Evolutionary conservation across 164 flowering plant species (phyloP), one percentile per base, ranked within the genome.

Genomic region (Vitis amurensis): DNA sequence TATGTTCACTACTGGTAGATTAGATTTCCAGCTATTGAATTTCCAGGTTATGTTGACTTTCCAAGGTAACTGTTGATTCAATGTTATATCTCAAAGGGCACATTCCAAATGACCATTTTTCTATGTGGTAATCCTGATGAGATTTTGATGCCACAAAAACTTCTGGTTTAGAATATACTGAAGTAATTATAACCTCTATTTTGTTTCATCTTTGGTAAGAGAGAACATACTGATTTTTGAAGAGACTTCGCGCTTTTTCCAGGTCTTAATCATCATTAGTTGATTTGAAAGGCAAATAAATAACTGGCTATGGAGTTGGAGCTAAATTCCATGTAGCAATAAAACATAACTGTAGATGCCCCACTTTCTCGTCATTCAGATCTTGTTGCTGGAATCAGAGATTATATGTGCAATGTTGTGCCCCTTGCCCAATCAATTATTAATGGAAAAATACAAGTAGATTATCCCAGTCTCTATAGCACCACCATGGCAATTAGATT

Each of bases 361-460:
- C 59, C 29, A 19, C 59, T 56, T 7, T 19, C 16, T 19, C 9
- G 23, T 56, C 9, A 56, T 16, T 16, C 9, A 56, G 59, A n/a
- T 37, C 56, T 13, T 53, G 56, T 11, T n/a, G n/a, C 56, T 53
- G n/a, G n/a, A 12, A 53, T 53, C 56, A 2, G n/a, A n/a, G 3
- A 13, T 53, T 14, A 13, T 57, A 57, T 11, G 11, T 57, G 59
- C 59, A 16, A 5, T 57, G 3, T 67, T 55, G 10, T 55, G 11
- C 55, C 63, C 29, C 19, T 13, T 67, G 52, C 50, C 63, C 37
- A 29, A 50, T 23, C 63, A 49, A 68, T 68, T 68, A 5, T 23
- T 23, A 9, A 19, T 59, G 17, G 30, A 14, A 27, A 11, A 27
- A 1, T 27, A 1, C 15, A 8, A 10, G 29, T 31, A 13, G 31